Conservation (phyloP, 2,329 filamentous ascomycete species). For the Dactylonectria macrodidyma region DNA sequence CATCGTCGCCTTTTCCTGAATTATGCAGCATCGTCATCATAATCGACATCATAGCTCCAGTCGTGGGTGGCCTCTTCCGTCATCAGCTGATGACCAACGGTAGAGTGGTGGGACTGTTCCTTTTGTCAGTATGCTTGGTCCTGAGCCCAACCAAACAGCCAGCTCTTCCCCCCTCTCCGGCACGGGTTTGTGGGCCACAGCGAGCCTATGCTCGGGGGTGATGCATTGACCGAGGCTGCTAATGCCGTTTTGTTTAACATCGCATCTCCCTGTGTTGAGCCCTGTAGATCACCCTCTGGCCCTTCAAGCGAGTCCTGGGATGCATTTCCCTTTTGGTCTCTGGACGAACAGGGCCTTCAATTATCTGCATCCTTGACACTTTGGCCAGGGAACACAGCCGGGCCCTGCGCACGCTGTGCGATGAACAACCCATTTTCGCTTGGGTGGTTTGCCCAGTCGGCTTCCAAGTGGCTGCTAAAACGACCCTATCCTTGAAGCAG, state of each 20-base stretch:
- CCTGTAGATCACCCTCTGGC: conserved; percentile 14
- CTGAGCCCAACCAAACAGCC: not conserved
- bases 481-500: conserved; percentile 4
- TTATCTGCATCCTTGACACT: conserved; percentile 4
- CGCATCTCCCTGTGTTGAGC: conserved; percentile 1
- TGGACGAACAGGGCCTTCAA: not conserved
- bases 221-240: conserved; percentile 10
- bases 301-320: conserved; percentile 7
- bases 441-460: not conserved
- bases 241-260: not conserved
- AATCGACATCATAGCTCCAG: conserved; percentile 2
- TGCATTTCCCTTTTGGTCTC: not conserved
- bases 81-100: not conserved
- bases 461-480: not conserved
- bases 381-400: conserved; percentile 6
- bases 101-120: not conserved
- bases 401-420: conserved; percentile 1
- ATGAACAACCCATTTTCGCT: conserved; percentile 13
- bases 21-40: conserved; percentile 1
- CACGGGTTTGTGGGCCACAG: not conserved
- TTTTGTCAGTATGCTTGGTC: not conserved
- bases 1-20: not conserved
- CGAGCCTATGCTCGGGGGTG: not conserved
- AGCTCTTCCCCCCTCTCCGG: not conserved
- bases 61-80: not conserved